Conservation (phyloP, 78 protist species). For the slime mould (Dictyostelium discoideum) region DNA sequence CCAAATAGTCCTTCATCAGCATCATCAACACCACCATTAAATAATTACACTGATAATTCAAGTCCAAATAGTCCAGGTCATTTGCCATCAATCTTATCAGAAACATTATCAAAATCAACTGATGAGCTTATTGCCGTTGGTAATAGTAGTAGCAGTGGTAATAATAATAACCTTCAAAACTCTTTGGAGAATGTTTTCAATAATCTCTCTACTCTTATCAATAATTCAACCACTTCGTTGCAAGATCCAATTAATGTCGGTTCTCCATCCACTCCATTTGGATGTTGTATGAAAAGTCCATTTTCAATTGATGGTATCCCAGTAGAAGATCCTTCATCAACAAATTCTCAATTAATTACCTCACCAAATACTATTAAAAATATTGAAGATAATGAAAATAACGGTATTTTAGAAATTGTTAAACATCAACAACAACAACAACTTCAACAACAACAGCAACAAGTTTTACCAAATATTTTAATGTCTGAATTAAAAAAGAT, state of each 20-base stretch:
- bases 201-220: slow-evolving; percentile 15
- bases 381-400: background rate
- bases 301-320: slow-evolving; percentile 23
- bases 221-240: background rate
- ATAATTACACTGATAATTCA: background rate
- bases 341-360: background rate
- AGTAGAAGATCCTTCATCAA: background rate
- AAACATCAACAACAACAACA: slow-evolving; percentile 4
- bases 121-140: background rate
- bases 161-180: background rate
- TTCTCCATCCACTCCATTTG: background rate
- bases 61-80: slow-evolving; percentile 13
- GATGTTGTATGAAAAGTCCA: slow-evolving; percentile 55
- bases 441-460: slow-evolving; percentile 25
- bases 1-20: slow-evolving; percentile 9
- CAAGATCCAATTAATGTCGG: slow-evolving; percentile 45
- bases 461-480: slow-evolving; percentile 36
- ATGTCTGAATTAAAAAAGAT: slow-evolving; percentile 64
- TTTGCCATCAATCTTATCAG: background rate
- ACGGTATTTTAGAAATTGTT: background rate
- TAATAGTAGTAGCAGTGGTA: background rate
- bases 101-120: background rate
- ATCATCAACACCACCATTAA: slow-evolving; percentile 6
- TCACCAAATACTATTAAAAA: background rate
- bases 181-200: slow-evolving; percentile 38